Evolutionary conservation across 148 eudicot genomes (phyloP).

Genomic region (Dysphania ambrosioides): DNA sequence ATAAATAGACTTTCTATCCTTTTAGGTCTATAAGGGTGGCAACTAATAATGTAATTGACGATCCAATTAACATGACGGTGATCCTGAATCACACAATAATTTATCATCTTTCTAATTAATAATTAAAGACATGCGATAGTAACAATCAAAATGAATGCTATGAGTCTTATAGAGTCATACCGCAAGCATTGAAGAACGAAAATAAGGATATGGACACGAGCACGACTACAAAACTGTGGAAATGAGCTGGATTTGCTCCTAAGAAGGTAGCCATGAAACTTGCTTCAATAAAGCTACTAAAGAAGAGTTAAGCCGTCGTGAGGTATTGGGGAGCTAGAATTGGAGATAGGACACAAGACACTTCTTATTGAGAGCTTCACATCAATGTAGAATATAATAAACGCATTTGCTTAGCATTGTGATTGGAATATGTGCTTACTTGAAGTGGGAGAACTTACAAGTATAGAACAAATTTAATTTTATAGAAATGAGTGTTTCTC

Average conservation of each 20-base stretch:
- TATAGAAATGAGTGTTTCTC: neutral
- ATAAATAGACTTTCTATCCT: neutral
- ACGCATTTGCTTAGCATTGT: constrained; percentile 13
- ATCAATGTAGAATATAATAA: neutral
- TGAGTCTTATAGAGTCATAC: constrained; percentile 12
- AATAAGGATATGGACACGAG: neutral
- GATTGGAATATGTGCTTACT: constrained; percentile 38
- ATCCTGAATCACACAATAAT: no score
- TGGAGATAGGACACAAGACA: no score
- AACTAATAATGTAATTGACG: neutral
- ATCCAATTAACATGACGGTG: neutral
- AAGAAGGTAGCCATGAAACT: constrained; percentile 11
- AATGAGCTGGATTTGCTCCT: neutral
- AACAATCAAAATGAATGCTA: neutral
- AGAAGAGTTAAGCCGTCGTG: no score
- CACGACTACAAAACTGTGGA: neutral
- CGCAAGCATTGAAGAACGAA: constrained; percentile 9
- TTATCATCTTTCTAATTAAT: no score
- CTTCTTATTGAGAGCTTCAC: neutral
- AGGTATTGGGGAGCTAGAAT: no score
- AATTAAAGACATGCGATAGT: neutral
- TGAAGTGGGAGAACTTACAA: constrained; percentile 1
- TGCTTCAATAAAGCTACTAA: neutral
- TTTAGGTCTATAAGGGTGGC: no score
- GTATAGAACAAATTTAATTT: neutral